Evolutionary conservation across 1,139 yeast species (phyloP), one percentile per base, ranked within the genome.

Genomic region (Geotrichum klebahnii): DNA sequence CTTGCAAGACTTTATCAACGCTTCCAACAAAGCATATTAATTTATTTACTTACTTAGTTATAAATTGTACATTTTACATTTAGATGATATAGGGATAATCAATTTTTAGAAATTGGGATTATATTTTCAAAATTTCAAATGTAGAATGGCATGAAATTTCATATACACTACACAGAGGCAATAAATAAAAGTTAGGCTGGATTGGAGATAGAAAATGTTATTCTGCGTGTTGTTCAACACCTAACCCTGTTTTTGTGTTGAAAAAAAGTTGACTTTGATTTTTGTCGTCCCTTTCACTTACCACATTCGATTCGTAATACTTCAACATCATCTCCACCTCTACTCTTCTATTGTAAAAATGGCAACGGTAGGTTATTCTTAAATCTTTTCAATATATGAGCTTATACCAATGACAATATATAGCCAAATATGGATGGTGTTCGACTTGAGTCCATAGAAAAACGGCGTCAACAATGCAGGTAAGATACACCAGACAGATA

Each of bases 1-100:
- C 0, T 71, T 92, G 44, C 72, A 78, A 14, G 67, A 63, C 14
- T 87, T 89, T 63, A 77, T 81, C 50, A 59, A 58, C 3, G 78
- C 78, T 20, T 54, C 62, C 17, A 45, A 52, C 19, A 26, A 26
- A 26, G 36, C 41, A 23, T 34, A 41, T 29, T 31, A 33, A 24
- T 17, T 6, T 8, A n/a, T 6, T 33, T n/a, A n/a, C n/a, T n/a
- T n/a, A n/a, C n/a, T n/a, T n/a, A n/a, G n/a, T n/a, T n/a, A n/a
- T n/a, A n/a, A n/a, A n/a, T n/a, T n/a, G n/a, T n/a, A n/a, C n/a
- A n/a, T n/a, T n/a, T n/a, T n/a, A n/a, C n/a, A n/a, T n/a, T n/a
- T n/a, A n/a, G n/a, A n/a, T n/a, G n/a, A n/a, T n/a, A n/a, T n/a
- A n/a, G n/a, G n/a, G n/a, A n/a, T n/a, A n/a, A n/a, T n/a, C n/a